Percentiles rank a stretch among this genome's conserved stretches.
Evolutionary conservation across 2,329 filamentous ascomycete species (phyloP).

Genomic region (Didymella lethalis): DNA sequence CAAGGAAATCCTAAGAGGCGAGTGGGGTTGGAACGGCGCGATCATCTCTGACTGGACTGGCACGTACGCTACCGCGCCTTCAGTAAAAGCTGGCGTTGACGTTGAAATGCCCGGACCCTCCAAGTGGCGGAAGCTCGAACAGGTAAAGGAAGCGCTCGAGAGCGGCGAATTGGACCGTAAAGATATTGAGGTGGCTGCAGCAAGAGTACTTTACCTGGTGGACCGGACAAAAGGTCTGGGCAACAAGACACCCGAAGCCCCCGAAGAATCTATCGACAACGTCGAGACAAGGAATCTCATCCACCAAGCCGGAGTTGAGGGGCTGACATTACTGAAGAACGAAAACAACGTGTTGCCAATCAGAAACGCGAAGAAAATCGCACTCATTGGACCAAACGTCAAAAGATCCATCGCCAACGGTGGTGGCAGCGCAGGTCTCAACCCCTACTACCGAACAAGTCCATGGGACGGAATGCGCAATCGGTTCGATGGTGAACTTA

Average conservation of each 20-base stretch:
- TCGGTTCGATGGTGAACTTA: conserved; percentile 63
- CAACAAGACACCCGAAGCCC: conserved; percentile 64
- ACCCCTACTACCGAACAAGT: conserved; percentile 72
- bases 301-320: conserved; percentile 67
- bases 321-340: conserved; percentile 71
- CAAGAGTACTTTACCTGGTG: conserved; percentile 69
- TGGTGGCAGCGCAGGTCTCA: conserved; percentile 72
- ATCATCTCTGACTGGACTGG: conserved; percentile 56
- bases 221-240: conserved; percentile 66
- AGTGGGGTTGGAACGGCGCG: conserved; percentile 54
- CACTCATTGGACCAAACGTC: conserved; percentile 72
- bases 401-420: conserved; percentile 73
- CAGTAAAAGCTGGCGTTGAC: conserved; percentile 51
- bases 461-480: conserved; percentile 69
- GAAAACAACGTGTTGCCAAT: conserved; percentile 67
- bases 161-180: conserved; percentile 56
- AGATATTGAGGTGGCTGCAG: conserved; percentile 55
- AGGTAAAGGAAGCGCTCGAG: conserved; percentile 45
- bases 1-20: conserved; percentile 52
- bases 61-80: conserved; percentile 50
- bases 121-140: conserved; percentile 50
- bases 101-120: conserved; percentile 54
- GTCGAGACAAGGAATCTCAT: conserved; percentile 67
- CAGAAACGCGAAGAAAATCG: conserved; percentile 64
- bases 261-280: conserved; percentile 63